Base-by-base conservation (phyloP, 768 basidiomycete genomes). In the Tylopilus sp. region DNA sequence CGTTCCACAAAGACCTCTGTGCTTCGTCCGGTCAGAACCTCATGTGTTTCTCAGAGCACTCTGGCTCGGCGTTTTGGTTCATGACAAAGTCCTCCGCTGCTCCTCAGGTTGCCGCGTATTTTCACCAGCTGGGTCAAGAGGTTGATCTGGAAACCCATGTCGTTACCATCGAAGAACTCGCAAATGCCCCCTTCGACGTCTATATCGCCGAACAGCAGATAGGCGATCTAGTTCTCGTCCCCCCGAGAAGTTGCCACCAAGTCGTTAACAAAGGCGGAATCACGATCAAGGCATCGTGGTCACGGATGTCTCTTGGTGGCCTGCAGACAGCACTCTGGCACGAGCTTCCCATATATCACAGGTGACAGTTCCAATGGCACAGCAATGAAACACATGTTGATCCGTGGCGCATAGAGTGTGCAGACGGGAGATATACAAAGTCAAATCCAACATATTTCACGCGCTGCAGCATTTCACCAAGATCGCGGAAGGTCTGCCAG, bases 261-360 rank as follows among this genome's bases (percentile, higher is more conserved):
- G 90, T 92, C 4, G 77, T 92, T 24, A 93, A 93, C 59, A 72
- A 73, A 44, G 88, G 91, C 22, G 89, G 91, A 13, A 77, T 93
- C 22, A 89, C 88, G 0, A 75, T 92, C 65, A 93, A 93, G 69
- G 83, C 84, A 5, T 87, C 87, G 1, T 93, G 91, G 91, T 92
- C 89, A 1, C 76, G 91, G 42, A 92, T 93, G 89, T 86, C 87
- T 8, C 61, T 87, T 25, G 65, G 71, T 43, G 85, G 87, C 4
- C 65, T 90, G 14, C 65, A 68, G 36, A 72, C 75, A 1, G 86
- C 89, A 3, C 73, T 87, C 29, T 78, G 82, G 60, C 79, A 87
- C 40, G 91, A 93, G 57, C 74, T 93, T 30, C 87, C 87, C 0
- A 78, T 93, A 14, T 93, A 92, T 66, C 81, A 82, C 65, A 78